Base-by-base conservation (phyloP, 345 rosid genomes). In the Eucalyptus viminalis region DNA sequence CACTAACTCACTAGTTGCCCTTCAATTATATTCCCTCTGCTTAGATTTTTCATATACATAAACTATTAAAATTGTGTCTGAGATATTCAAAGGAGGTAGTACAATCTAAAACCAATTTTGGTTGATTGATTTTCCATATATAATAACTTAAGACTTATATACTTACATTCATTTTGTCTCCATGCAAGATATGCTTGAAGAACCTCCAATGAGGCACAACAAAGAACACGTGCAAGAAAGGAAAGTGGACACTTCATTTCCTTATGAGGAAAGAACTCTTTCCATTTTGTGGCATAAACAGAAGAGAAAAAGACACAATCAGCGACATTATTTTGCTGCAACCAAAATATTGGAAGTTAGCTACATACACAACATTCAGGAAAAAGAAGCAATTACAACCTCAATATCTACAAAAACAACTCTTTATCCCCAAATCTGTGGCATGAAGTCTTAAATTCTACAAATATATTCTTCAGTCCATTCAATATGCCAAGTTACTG, bases 151-250 rank as follows among this genome's bases (percentile, higher is more conserved):
- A 17, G 29, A 31, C 44, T 44, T 9, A 62, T 29, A 62, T 27
- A 91, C 98, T 93, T 90, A 97, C 99, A 97, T 56, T 95, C 97
- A 80, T 90, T 93, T 89, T 97, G 99, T 94, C 97, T 97, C 99
- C 99, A 97, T 16, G 95, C 94, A 81, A 97, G 96, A 93, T 95
- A 96, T 45, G 93, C 88, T 93, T 95, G 99, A 91, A 97, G 95
- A 93, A 96, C 95, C 72, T 96, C 98, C n/a, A 92, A 31, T 4
- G 97, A 90, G 65, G 98, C 97, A 94, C 99, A 96, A 40, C 87
- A 89, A 76, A 95, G 89, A 87, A 94, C 92, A 76, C 91, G 93
- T 24, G 96, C 95, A 90, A 9, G 91, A 92, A 97, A 96, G 34
- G 98, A 95, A 88, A 98, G 98, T 13, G 96, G 93, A 89, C 91